Conservation (phyloP, 108 stramenopile species). For the Cyclostephanos tholiformis region DNA sequence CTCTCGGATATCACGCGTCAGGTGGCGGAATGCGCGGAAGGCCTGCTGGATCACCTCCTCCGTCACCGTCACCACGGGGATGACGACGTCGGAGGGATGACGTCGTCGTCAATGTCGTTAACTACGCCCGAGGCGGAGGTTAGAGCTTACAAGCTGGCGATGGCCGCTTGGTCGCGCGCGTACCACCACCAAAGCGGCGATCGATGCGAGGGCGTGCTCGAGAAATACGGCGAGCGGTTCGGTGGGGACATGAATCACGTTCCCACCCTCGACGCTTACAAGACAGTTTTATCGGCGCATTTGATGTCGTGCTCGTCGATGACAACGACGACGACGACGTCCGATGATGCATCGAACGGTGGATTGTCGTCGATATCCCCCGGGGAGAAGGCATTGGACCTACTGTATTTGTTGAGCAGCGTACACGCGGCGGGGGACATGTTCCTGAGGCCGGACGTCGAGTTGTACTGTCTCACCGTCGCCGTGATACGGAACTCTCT, state of each 20-base stretch:
- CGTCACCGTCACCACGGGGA: no score
- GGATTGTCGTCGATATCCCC: slow-evolving; percentile 14
- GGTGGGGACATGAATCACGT: slow-evolving; percentile 47
- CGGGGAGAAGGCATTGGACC: slow-evolving; percentile 33
- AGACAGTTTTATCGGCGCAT: slow-evolving; percentile 39
- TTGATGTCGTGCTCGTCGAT: slow-evolving; percentile 28
- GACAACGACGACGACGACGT: no score
- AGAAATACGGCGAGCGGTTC: slow-evolving; percentile 40
- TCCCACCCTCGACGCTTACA: slow-evolving; percentile 33
- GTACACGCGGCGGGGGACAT: slow-evolving; percentile 35
- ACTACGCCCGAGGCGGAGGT: slow-evolving; percentile 22
- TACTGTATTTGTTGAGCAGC: slow-evolving; percentile 26
- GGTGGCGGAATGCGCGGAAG: slow-evolving; percentile 5
- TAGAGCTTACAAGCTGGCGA: slow-evolving; percentile 33
- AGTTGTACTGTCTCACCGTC: slow-evolving; percentile 30
- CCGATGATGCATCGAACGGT: background rate
- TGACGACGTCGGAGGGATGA: background rate
- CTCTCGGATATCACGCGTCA: slow-evolving; percentile 21
- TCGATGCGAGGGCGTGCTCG: slow-evolving; percentile 33
- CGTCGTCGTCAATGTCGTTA: background rate
- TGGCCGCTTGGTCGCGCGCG: slow-evolving; percentile 35
- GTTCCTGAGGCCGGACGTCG: slow-evolving; percentile 41
- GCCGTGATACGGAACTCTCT: slow-evolving; percentile 26
- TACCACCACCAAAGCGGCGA: slow-evolving; percentile 29
- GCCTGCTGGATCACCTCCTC: slow-evolving; percentile 22